These are phyloP conservation scores for Ogataea polymorpha DNA, from an alignment of 805 yeast species.

Conservation along the genomic window DNA sequence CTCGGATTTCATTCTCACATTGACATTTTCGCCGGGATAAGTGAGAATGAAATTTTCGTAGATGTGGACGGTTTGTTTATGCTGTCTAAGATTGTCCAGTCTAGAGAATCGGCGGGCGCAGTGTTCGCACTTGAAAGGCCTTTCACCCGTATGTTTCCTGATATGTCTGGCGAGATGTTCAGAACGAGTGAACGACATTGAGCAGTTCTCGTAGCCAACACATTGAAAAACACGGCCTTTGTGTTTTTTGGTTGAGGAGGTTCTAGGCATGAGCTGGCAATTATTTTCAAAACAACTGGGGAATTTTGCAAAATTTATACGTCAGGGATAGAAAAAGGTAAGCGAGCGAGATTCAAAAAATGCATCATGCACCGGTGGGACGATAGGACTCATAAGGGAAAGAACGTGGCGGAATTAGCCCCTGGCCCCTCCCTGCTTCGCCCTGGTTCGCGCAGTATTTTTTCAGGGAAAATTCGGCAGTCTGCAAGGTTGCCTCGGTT, in stretches of 20 bases:
- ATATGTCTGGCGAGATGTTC: conserved; percentile 93
- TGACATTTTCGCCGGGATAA: conserved; percentile 33
- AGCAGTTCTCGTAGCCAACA: conserved; percentile 80
- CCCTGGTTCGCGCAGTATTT: not conserved
- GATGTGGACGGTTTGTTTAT: conserved; percentile 80
- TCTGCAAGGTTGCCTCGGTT: not conserved
- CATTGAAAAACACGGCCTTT: conserved; percentile 78
- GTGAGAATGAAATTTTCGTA: conserved; percentile 38
- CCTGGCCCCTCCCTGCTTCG: conserved; percentile 2
- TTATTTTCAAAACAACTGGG: not conserved
- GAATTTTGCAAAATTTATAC: conserved; percentile 1
- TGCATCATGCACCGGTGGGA: conserved; percentile 6
- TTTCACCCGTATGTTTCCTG: conserved; percentile 90
- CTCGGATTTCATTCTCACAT: conserved; percentile 26
- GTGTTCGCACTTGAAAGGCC: conserved; percentile 86
- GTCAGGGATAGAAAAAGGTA: conserved; percentile 2
- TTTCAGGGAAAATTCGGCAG: not conserved
- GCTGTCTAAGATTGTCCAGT: conserved; percentile 86
- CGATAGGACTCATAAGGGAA: not conserved
- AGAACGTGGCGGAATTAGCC: not conserved
- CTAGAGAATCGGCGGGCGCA: conserved; percentile 78
- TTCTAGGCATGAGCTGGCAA: conserved; percentile 5
- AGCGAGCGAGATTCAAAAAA: conserved; percentile 8
- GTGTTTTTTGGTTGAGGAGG: conserved; percentile 25
- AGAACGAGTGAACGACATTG: conserved; percentile 84